Evolutionary conservation across 164 flowering plant genomes (phyloP).

Genomic region (Vitis vinifera): DNA sequence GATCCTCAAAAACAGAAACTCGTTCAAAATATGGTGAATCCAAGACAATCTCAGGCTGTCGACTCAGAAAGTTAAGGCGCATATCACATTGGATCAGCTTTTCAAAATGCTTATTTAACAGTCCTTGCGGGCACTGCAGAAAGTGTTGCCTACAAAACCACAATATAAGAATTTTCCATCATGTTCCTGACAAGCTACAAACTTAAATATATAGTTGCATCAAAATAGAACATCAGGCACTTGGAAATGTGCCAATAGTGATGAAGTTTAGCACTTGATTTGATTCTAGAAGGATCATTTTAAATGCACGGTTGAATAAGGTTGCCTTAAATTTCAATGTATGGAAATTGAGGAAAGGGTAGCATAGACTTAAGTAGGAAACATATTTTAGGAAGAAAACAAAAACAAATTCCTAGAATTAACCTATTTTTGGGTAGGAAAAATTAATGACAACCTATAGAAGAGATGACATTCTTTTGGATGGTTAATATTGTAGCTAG

Average conservation of each 20-base stretch:
- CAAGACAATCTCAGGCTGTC: slow-evolving; percentile 54
- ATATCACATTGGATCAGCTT: slow-evolving; percentile 85
- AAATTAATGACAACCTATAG: too few relatives aligned
- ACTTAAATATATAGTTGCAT: not conserved
- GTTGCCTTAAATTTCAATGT: too few relatives aligned
- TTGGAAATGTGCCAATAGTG: not conserved
- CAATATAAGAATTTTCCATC: not conserved
- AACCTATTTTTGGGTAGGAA: too few relatives aligned
- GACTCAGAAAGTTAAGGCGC: slow-evolving; percentile 71
- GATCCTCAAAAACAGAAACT: slow-evolving; percentile 53
- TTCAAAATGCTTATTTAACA: slow-evolving; percentile 76
- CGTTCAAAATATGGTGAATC: slow-evolving; percentile 75
- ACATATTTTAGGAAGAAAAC: too few relatives aligned
- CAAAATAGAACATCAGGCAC: too few relatives aligned
- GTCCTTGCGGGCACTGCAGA: slow-evolving; percentile 75
- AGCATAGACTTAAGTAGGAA: too few relatives aligned
- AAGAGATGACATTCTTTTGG: too few relatives aligned
- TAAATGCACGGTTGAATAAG: too few relatives aligned
- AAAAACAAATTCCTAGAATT: too few relatives aligned
- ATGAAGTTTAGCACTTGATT: not conserved
- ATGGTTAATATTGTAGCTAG: too few relatives aligned
- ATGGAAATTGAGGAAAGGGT: too few relatives aligned
- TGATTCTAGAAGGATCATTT: not conserved
- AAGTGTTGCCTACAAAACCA: slow-evolving; percentile 61
- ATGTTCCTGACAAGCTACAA: not conserved